Conservation (phyloP, 371 early-diverging fungal species). For the Conidiobolus incongruus region DNA sequence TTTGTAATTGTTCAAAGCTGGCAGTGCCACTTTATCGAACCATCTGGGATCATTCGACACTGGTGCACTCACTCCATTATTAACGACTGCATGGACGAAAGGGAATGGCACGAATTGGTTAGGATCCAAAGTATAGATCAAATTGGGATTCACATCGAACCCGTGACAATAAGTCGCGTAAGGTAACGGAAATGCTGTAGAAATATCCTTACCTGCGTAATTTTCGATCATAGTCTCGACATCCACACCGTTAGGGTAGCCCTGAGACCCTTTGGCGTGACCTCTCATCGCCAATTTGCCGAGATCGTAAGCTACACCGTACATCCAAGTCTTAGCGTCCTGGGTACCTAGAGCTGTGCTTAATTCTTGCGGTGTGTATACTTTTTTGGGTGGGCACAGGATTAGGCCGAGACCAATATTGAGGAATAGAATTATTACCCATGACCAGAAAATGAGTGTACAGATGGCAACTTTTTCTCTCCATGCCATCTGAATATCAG, state of each 20-base stretch:
- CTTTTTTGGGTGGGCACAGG: constrained; percentile 40
- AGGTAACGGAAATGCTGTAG: constrained; percentile 39
- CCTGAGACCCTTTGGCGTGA: constrained; percentile 31
- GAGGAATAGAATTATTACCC: constrained; percentile 22
- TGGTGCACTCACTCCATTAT: no score
- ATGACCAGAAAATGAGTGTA: constrained; percentile 28
- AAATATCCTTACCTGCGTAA: constrained; percentile 48
- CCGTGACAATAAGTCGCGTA: constrained; percentile 27
- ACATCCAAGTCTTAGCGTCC: constrained; percentile 24
- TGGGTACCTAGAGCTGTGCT: constrained; percentile 16
- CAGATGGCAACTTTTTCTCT: no score
- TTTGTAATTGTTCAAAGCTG: constrained; percentile 16
- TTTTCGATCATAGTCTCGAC: no score
- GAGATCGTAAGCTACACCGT: constrained; percentile 52
- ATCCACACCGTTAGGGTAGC: no score
- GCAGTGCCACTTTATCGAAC: constrained; percentile 8
- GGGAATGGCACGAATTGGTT: no score
- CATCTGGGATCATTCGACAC: constrained; percentile 4
- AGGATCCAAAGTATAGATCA: no score
- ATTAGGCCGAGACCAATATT: constrained; percentile 26
- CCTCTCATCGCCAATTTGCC: constrained; percentile 18
- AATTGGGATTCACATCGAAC: constrained; percentile 13
- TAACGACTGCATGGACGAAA: no score
- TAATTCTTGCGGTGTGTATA: constrained; percentile 40
- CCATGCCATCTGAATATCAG: no score